Percentiles rank a stretch among this genome's conserved stretches.
Evolutionary conservation across 805 yeast species (phyloP).

Genomic region (Sugiyamaella floridensis): DNA sequence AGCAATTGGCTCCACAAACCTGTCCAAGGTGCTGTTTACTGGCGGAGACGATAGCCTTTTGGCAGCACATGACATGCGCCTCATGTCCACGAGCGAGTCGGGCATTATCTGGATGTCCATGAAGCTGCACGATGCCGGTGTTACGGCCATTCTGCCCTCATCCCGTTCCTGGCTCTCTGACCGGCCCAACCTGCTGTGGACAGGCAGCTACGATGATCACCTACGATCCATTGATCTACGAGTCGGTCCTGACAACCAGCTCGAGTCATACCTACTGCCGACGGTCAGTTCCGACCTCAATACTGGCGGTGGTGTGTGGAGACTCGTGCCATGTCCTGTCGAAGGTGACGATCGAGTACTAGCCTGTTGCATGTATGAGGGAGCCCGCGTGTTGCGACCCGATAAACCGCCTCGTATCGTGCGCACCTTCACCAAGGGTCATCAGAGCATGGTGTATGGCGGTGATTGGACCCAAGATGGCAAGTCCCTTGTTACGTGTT

Average conservation of each 20-base stretch:
- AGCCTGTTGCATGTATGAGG: conserved; percentile 93
- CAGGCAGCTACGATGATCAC: conserved; percentile 89
- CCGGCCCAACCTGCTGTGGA: conserved; percentile 52
- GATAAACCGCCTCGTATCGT: conserved; percentile 25
- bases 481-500: conserved; percentile 63
- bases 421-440: conserved; percentile 39
- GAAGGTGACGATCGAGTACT: conserved; percentile 43
- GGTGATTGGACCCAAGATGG: conserved; percentile 71
- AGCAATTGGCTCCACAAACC: conserved; percentile 42
- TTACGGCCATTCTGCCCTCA: conserved; percentile 67
- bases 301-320: conserved; percentile 95
- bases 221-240: conserved; percentile 65
- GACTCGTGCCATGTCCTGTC: conserved; percentile 59
- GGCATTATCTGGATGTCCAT: conserved; percentile 25
- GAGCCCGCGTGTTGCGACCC: conserved; percentile 63
- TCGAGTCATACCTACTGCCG: conserved; percentile 44
- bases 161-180: conserved; percentile 37
- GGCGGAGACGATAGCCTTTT: conserved; percentile 88
- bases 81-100: conserved; percentile 22
- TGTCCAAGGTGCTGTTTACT: conserved; percentile 50
- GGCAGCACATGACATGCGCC: conserved; percentile 63
- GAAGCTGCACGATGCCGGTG: conserved; percentile 83
- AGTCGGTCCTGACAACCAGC: conserved; percentile 36
- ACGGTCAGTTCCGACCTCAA: conserved; percentile 38
- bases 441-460: conserved; percentile 91